Evolutionary conservation across 441 rosid genomes (phyloP).

Genomic region (Corymbia citriodora): DNA sequence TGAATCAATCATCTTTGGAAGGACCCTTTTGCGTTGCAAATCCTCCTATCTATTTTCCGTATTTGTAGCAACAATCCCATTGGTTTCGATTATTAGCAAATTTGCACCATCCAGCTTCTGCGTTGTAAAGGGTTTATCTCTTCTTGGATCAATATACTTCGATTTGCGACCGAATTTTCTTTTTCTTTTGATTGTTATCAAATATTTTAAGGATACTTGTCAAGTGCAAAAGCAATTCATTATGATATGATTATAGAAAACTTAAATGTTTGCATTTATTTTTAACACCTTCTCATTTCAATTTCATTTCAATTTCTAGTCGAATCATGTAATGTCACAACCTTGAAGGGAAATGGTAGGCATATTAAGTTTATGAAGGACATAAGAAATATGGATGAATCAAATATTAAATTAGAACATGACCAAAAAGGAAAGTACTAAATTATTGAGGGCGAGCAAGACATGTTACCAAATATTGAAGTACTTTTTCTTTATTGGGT

Average conservation of each 20-base stretch:
- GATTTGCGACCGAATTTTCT: no score
- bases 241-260: not conserved
- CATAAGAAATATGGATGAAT: not conserved
- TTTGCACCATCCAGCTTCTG: not conserved
- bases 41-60: not conserved
- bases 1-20: not conserved
- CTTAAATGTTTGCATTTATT: not conserved
- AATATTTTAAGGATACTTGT: not conserved
- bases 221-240: not conserved
- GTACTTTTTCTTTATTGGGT: no score
- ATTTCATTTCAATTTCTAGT: not conserved
- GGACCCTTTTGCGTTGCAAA: not conserved
- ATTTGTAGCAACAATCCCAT: not conserved
- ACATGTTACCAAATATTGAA: not conserved
- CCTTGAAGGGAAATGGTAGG: not conserved
- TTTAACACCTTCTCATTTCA: not conserved
- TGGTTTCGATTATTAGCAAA: not conserved
- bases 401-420: accelerated
- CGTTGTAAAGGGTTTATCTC: not conserved
- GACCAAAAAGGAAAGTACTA: no score
- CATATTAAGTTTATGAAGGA: not conserved
- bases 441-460: not conserved
- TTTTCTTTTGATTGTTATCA: not conserved
- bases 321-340: not conserved
- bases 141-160: not conserved